These are phyloP conservation scores for Alternaria sp. DNA, from an alignment of 2,329 filamentous ascomycete species.

Conservation along the genomic window DNA sequence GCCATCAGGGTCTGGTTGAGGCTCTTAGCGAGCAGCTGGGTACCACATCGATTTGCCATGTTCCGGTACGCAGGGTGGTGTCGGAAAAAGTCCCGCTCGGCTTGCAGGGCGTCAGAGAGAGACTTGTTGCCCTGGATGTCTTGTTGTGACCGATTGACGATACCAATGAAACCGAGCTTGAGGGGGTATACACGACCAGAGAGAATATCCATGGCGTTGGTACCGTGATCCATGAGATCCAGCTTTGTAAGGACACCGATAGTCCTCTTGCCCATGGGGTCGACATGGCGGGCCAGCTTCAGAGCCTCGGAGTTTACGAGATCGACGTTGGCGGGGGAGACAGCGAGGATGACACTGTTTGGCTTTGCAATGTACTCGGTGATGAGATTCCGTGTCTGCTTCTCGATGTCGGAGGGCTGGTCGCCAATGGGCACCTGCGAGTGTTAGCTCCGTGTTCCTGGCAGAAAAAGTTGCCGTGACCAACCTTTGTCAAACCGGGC, in stretches of 20 bases:
- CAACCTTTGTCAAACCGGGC: conserved; percentile 91
- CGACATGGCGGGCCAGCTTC: conserved; percentile 96
- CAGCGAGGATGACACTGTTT: conserved; percentile 96
- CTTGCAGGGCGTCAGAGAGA: conserved; percentile 88
- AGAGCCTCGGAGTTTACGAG: conserved; percentile 97
- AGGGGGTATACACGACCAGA: conserved; percentile 95
- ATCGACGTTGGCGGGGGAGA: conserved; percentile 97
- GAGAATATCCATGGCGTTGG: conserved; percentile 97
- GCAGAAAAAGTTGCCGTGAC: conserved; percentile 11
- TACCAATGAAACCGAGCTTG: conserved; percentile 97
- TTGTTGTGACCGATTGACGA: conserved; percentile 97
- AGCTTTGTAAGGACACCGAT: conserved; percentile 98
- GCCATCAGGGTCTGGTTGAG: conserved; percentile 95
- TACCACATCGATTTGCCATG: conserved; percentile 92
- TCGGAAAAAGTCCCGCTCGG: conserved; percentile 94
- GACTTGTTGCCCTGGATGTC: conserved; percentile 97
- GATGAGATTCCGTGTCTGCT: conserved; percentile 95
- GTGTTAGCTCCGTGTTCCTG: conserved; percentile 35
- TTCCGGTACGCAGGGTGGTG: conserved; percentile 97
- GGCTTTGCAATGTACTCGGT: conserved; percentile 99
- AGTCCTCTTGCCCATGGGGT: conserved; percentile 90
- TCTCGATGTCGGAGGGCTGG: conserved; percentile 97
- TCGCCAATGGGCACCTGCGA: conserved; percentile 90
- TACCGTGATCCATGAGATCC: conserved; percentile 98
- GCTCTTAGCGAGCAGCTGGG: conserved; percentile 91